Base-by-base conservation (phyloP, 129 eudicot species). In the Ambrosia trifida region DNA sequence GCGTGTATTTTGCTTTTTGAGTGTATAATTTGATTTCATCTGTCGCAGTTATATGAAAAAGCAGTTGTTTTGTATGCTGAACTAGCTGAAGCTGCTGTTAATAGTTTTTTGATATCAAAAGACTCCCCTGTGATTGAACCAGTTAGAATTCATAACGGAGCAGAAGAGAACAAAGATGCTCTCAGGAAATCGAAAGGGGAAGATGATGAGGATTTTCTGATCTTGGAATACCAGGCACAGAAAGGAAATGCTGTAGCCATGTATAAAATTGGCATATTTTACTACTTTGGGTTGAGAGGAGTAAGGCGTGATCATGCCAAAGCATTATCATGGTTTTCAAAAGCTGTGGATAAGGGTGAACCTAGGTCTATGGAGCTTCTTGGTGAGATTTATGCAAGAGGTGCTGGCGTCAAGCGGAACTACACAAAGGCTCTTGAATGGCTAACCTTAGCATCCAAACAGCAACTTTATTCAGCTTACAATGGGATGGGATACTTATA, bases 401-500 rank as follows among this genome's bases (percentile, higher is more conserved):
- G 97, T 64, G 88, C 87, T 64, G 99, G 97, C 59, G 99, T 90
- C 68, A 89, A 86, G 56, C 79, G 96, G 60, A 94, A 94, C 68
- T 94, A 89, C 81, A 90, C 90, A 2, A 90, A 90, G 69, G 99
- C 99, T 52, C 75, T 90, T 2, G 97, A 89, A 70, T 94, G 97
- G 96, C 87, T 94, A 35, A 87, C 79, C 4, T 89, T 90, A 57
- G 99, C 99, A 64, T 91, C 99, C 31, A 87, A 62, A 76, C 97
- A 94, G 38, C 91, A 94, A 36, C 91, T 90, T 64, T 87, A 82
- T 81, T 94, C 99, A 10, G 99, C 99, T 81, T 94, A 87, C 72
- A 94, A 94, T 84, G 99, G 99, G 38, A 89, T 94, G 89, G 99
- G 99, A 36, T 94, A 94, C 82, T 70, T 94, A 66, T 90, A 94